Evolutionary conservation across 306 rosid species (phyloP), one percentile per base, ranked within the genome.

Genomic region (Abrus pulchellus): DNA sequence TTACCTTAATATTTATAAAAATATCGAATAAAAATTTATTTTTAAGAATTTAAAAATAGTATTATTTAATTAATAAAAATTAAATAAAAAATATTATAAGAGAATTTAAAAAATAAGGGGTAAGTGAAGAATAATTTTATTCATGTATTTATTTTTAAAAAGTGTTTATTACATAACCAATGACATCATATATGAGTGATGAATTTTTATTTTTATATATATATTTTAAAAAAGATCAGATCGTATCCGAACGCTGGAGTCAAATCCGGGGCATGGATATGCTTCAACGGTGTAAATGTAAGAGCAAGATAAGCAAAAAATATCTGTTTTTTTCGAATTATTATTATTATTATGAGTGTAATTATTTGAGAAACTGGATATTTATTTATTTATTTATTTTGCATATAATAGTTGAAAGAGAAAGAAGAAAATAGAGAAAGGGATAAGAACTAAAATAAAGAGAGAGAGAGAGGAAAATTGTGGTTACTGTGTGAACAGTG

Each of bases 191-290:
- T 29, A 28, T 0, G 36, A 43, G 27, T 29, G 14, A 9, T 5
- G 2, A 27, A 27, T 64, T 5, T n/a, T 9, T 27, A 36, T 64
- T 2, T 13, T 63, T 63, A 36, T 5, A 13, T 34, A 4, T 32
- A 60, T 4, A 34, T 33, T 5, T 2, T 1, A 27, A 27, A 34
- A 36, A 43, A 50, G 38, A 65, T 67, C 13, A 45, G 67, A 78
- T 67, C 68, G 59, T 34, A 78, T 67, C 75, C 36, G n/a, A 66
- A 38, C 12, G 48, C 48, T n/a, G 69, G 68, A 78, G 75, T 56
- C 70, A 68, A 78, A 78, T 78, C 76, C 68, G 60, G 82, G 68
- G 7, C 28, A 55, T n/a, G 68, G 75, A 78, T 68, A 41, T 45
- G 67, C 29, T 59, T 28, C 69, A 75, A 30, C 44, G 10, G 57